Conservation (phyloP, 176 grass and related monocot species). For the Coix lacrymajobi region DNA sequence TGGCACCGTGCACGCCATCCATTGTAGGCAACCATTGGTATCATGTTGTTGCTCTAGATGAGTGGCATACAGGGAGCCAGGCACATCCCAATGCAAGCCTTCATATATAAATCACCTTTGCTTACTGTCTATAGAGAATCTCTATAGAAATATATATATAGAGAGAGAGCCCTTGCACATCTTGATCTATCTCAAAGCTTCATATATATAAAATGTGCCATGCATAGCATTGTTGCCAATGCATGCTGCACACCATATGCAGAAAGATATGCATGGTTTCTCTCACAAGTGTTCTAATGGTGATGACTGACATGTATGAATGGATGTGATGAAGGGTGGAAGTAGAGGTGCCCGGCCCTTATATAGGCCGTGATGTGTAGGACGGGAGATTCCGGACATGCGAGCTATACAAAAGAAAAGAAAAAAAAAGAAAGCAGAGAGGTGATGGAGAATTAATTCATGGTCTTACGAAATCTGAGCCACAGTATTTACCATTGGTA, state of each 20-base stretch:
- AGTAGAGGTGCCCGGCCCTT: not conserved
- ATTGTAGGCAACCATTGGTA: slow-evolving; percentile 37
- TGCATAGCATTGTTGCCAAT: not conserved
- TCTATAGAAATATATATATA: not conserved
- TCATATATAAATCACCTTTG: slow-evolving; percentile 12
- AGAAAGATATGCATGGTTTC: not conserved
- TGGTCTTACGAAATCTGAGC: not conserved
- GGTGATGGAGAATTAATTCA: not conserved
- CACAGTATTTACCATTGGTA: not conserved
- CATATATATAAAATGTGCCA: too few species aligned
- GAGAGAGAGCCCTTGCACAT: not conserved
- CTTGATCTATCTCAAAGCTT: not conserved
- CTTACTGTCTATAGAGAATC: not conserved
- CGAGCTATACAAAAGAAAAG: not conserved
- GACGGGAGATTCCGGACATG: not conserved
- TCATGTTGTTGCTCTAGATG: slow-evolving; percentile 40
- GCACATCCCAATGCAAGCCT: slow-evolving; percentile 31
- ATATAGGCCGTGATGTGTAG: slow-evolving; percentile 3
- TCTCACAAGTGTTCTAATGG: not conserved
- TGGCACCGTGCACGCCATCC: slow-evolving; percentile 65
- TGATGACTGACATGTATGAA: not conserved
- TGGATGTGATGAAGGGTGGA: not conserved
- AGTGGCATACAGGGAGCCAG: slow-evolving; percentile 77
- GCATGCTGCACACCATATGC: not conserved
- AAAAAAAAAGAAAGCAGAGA: not conserved